A percentile compares a stretch with the other conserved stretches of the same genome.
Evolutionary conservation across 1,284 basidiomycete species (phyloP).

Genomic region (Pseudozyma hubeiensis): DNA sequence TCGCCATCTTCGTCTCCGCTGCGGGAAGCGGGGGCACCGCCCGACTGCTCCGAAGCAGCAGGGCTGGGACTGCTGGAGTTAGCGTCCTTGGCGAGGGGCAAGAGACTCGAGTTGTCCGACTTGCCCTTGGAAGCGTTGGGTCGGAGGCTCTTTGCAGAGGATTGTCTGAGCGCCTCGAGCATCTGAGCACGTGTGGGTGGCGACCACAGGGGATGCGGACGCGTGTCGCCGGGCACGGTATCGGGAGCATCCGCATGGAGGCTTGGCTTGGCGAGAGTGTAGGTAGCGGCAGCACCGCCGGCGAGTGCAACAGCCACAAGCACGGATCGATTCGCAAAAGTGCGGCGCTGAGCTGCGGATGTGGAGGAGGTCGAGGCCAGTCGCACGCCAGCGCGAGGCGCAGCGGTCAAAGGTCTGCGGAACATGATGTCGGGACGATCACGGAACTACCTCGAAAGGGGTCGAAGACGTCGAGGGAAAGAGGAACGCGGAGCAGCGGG

Average conservation of each 20-base stretch:
- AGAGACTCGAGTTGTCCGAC: slow-evolving; percentile 49
- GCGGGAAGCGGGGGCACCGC: slow-evolving; percentile 22
- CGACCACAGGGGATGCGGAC: slow-evolving; percentile 64
- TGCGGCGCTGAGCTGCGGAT: slow-evolving; percentile 25
- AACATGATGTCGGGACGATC: slow-evolving; percentile 26
- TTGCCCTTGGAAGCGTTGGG: slow-evolving; percentile 49
- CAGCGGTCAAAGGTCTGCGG: slow-evolving; percentile 32
- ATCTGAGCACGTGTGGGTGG: slow-evolving; percentile 67
- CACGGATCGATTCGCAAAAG: slow-evolving; percentile 22
- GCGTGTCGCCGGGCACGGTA: slow-evolving; percentile 54
- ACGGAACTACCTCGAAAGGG: no score
- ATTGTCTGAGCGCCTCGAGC: slow-evolving; percentile 65
- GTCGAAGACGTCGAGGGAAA: background rate
- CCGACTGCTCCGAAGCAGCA: slow-evolving; percentile 48
- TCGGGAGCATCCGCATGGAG: slow-evolving; percentile 49
- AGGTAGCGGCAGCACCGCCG: slow-evolving; percentile 41
- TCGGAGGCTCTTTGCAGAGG: slow-evolving; percentile 58
- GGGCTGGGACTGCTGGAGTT: slow-evolving; percentile 60
- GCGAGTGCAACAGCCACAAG: slow-evolving; percentile 32
- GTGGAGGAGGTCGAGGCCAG: slow-evolving; percentile 43
- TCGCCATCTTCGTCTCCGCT: slow-evolving; percentile 55
- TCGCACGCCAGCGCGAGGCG: slow-evolving; percentile 40
- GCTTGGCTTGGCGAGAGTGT: slow-evolving; percentile 24
- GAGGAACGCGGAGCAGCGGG: background rate
- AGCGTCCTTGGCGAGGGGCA: slow-evolving; percentile 49